Evolutionary conservation across 2,329 filamentous ascomycete species (phyloP).

Genomic region (Microsporum canis): DNA sequence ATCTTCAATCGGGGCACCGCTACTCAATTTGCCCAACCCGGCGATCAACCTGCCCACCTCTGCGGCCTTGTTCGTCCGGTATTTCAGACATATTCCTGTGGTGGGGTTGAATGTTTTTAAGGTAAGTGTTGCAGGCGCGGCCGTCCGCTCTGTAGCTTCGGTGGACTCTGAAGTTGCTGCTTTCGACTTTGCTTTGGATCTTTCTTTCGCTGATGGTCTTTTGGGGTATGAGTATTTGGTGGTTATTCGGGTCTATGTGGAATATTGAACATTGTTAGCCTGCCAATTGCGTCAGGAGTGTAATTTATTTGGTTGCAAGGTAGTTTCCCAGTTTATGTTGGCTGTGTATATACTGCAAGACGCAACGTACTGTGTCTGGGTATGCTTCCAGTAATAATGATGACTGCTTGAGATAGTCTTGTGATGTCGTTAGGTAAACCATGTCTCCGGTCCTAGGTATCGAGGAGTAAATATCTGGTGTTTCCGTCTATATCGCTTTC

Average conservation of each 20-base stretch:
- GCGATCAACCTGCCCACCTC: conserved; percentile 77
- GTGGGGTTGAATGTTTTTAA: conserved; percentile 83
- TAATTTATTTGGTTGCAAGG: background rate
- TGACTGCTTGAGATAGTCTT: conserved; percentile 87
- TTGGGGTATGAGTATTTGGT: conserved; percentile 70
- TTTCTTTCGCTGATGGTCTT: conserved; percentile 22
- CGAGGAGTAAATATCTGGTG: background rate
- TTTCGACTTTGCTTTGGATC: conserved; percentile 17
- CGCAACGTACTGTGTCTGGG: conserved; percentile 59
- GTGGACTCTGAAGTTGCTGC: conserved; percentile 23
- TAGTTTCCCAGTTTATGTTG: background rate
- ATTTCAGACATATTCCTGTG: conserved; percentile 76
- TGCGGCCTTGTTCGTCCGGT: conserved; percentile 78
- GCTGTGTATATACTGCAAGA: background rate
- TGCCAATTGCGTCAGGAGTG: background rate
- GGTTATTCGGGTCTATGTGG: conserved; percentile 66
- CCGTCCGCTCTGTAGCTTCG: conserved; percentile 25
- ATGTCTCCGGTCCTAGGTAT: conserved; percentile 38
- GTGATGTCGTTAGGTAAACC: conserved; percentile 69
- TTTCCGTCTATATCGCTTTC: background rate
- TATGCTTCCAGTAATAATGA: conserved; percentile 73
- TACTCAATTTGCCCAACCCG: conserved; percentile 63
- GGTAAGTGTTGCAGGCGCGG: conserved; percentile 57
- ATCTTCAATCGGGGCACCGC: conserved; percentile 43
- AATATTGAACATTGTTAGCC: conserved; percentile 2